A percentile compares a stretch with the other conserved stretches of the same genome.
phyloP scores from a whole-genome alignment of 345 rosid species.

The Psidium friedrichsthalianum region DNA sequence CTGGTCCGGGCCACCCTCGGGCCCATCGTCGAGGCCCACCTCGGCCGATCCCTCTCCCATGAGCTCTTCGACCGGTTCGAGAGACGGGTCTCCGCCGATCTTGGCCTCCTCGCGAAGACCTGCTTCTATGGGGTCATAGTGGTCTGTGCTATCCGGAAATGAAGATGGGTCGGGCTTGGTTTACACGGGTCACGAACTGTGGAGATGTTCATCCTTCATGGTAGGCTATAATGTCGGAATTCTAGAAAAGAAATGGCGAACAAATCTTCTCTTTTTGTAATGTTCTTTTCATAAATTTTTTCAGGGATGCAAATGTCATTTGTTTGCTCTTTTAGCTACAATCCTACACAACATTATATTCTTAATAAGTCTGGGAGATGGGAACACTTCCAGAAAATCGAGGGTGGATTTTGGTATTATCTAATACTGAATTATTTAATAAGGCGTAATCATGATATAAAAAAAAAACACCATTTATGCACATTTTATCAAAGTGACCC shows the following conservation, averaged over 20 bases:
- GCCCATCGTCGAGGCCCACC: constrained; percentile 35
- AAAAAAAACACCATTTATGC: no score
- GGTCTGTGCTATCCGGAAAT: constrained; percentile 25
- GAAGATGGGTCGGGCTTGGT: not conserved
- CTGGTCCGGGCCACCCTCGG: constrained; percentile 41
- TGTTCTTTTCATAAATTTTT: not conserved
- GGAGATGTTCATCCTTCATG: not conserved
- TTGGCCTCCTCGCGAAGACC: constrained; percentile 28
- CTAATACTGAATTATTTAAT: no score
- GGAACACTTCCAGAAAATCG: no score
- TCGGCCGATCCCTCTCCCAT: constrained; percentile 31
- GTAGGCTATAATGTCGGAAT: not conserved
- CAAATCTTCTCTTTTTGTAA: not conserved
- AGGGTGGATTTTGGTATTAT: no score
- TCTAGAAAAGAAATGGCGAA: not conserved
- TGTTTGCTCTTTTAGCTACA: not conserved
- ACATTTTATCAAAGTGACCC: no score
- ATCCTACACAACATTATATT: not conserved
- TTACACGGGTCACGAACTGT: not conserved
- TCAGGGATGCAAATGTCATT: not conserved
- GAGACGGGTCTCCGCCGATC: constrained; percentile 24
- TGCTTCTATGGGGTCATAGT: constrained; percentile 42
- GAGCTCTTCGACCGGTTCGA: constrained; percentile 35
- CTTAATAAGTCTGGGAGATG: no score
- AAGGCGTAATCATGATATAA: no score